Conservation (phyloP, 352 stramenopile species). For the Globisporangium nodosum region DNA sequence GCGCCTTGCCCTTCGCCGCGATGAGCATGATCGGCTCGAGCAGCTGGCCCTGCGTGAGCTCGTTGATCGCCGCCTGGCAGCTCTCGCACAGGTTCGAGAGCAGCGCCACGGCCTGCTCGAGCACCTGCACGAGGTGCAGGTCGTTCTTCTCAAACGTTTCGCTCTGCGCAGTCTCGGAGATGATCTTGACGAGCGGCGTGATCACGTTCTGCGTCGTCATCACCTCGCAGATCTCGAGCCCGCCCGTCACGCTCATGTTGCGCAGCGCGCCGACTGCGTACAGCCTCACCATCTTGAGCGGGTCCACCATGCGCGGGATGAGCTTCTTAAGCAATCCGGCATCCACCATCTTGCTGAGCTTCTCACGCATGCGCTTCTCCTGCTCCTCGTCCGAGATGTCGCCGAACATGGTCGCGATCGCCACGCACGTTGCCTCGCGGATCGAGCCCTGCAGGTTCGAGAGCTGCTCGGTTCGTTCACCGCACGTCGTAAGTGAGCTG, state of each 20-base stretch:
- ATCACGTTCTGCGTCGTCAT: conserved; percentile 76
- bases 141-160: conserved; percentile 52
- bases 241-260: conserved; percentile 86
- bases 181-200: conserved; percentile 70
- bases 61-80: conserved; percentile 70
- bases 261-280: conserved; percentile 73
- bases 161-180: conserved; percentile 49
- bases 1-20: conserved; percentile 39
- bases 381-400: conserved; percentile 53
- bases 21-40: conserved; percentile 75
- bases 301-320: conserved; percentile 79
- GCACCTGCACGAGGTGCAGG: conserved; percentile 59
- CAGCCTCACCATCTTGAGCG: conserved; percentile 79
- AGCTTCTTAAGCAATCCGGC: conserved; percentile 76
- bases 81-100: conserved; percentile 83
- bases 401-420: conserved; percentile 79
- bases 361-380: conserved; percentile 49
- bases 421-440: conserved; percentile 82
- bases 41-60: conserved; percentile 71
- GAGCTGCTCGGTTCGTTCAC: conserved; percentile 23
- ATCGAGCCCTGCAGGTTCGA: conserved; percentile 73
- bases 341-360: conserved; percentile 75
- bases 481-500: neutral
- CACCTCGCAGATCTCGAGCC: conserved; percentile 74
- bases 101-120: conserved; percentile 78